Evolutionary conservation across 345 rosid genomes (phyloP).

Genomic region (Salix caprea): DNA sequence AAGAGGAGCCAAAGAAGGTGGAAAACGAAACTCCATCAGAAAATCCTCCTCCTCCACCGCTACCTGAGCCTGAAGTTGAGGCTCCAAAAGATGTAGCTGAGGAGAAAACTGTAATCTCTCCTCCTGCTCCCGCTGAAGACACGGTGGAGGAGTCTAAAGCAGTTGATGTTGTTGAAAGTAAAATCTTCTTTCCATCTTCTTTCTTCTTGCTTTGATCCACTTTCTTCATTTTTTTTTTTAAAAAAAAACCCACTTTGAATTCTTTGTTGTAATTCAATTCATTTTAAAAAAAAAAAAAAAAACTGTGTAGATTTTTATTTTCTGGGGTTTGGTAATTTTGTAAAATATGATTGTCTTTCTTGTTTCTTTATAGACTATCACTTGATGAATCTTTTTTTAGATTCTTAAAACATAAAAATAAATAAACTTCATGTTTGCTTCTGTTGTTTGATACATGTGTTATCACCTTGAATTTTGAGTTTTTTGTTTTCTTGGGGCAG

Average conservation of each 20-base stretch:
- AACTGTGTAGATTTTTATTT: background rate
- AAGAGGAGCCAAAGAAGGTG: slow-evolving; percentile 42
- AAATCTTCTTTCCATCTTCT: background rate
- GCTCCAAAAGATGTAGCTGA: slow-evolving; percentile 34
- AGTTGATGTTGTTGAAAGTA: slow-evolving; percentile 36
- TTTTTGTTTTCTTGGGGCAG: slow-evolving; percentile 24
- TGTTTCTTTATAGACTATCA: background rate
- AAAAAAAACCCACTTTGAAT: no score
- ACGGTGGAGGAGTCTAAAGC: slow-evolving; percentile 35
- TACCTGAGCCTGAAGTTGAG: slow-evolving; percentile 10
- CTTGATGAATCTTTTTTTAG: background rate
- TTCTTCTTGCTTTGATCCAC: background rate
- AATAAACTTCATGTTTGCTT: background rate
- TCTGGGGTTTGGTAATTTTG: background rate
- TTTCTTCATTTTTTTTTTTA: background rate
- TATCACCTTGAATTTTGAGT: no score
- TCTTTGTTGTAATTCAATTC: no score
- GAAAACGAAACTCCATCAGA: slow-evolving; percentile 32
- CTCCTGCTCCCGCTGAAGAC: slow-evolving; percentile 28
- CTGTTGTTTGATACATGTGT: background rate
- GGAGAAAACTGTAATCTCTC: slow-evolving; percentile 39
- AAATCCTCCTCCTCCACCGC: slow-evolving; percentile 19
- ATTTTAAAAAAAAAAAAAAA: no score
- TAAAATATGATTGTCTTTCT: background rate
- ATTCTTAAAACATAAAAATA: background rate